Evolutionary conservation across 2,329 filamentous ascomycete species (phyloP).

Genomic region (Nemania sp.): DNA sequence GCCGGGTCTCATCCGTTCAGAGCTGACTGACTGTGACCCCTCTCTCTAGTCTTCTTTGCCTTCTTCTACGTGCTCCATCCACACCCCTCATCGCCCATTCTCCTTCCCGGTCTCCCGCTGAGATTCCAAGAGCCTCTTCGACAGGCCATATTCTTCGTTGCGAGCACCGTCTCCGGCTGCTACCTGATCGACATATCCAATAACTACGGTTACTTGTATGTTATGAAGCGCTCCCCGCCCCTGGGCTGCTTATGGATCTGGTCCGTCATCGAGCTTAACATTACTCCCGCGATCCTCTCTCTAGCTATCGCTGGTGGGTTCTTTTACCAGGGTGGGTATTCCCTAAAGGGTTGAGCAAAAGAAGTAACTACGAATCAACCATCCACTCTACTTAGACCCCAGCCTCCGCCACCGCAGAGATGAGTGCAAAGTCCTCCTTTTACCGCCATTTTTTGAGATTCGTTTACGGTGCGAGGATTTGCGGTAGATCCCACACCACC

Average conservation of each 20-base stretch:
- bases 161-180: slow-evolving; percentile 74
- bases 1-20: neutral
- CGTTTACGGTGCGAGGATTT: neutral
- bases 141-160: slow-evolving; percentile 72
- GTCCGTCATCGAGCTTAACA: slow-evolving; percentile 87
- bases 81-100: slow-evolving; percentile 60
- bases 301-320: slow-evolving; percentile 60
- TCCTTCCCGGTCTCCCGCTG: slow-evolving; percentile 63
- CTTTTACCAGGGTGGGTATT: slow-evolving; percentile 64
- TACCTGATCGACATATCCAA: slow-evolving; percentile 88
- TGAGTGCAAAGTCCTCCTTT: neutral
- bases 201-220: slow-evolving; percentile 80
- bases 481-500: neutral
- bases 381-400: neutral
- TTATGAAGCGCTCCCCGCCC: slow-evolving; percentile 93
- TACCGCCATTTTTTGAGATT: neutral
- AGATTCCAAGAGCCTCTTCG: slow-evolving; percentile 62
- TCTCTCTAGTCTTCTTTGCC: slow-evolving; percentile 67
- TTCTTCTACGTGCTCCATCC: slow-evolving; percentile 70
- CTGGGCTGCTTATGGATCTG: slow-evolving; percentile 93
- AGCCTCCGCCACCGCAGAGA: slow-evolving; percentile 17
- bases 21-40: slow-evolving; percentile 23
- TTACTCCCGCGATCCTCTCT: slow-evolving; percentile 72
- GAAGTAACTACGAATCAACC: neutral
- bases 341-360: slow-evolving; percentile 50